These are phyloP conservation scores for Gossypium trilobum DNA, from an alignment of 441 rosid genomes.

Conservation along the genomic window DNA sequence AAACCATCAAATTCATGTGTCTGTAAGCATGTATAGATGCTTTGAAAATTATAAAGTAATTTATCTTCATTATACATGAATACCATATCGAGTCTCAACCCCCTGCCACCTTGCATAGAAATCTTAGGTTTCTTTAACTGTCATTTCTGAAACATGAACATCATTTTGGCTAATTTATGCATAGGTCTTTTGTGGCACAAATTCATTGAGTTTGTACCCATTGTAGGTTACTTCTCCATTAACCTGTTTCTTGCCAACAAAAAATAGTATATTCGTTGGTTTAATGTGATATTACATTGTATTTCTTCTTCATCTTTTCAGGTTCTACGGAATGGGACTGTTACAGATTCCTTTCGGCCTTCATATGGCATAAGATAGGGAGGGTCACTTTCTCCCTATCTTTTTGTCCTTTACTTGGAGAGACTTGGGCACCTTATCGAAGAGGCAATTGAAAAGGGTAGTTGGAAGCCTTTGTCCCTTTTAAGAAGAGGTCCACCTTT, in stretches of 20 bases:
- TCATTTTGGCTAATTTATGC: constrained; percentile 60
- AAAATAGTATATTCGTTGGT: no score
- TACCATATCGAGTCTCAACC: constrained; percentile 52
- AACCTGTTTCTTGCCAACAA: constrained; percentile 26
- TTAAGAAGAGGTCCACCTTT: no score
- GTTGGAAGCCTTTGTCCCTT: no score
- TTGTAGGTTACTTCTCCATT: constrained; percentile 56
- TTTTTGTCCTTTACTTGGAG: no score
- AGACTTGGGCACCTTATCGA: no score
- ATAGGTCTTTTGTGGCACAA: constrained; percentile 51
- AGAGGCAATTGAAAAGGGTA: no score
- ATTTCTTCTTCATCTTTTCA: no score
- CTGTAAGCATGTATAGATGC: background rate
- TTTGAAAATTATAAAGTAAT: background rate
- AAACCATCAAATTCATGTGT: background rate
- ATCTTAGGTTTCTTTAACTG: constrained; percentile 60
- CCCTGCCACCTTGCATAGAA: constrained; percentile 66
- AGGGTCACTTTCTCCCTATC: no score
- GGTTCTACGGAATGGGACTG: no score
- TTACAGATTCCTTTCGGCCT: no score
- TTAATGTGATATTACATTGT: no score
- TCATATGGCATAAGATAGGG: no score
- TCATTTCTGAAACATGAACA: constrained; percentile 54
- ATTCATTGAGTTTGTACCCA: constrained; percentile 48
- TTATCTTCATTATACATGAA: background rate